These are phyloP conservation scores for Capsicum chinense DNA, from an alignment of 257 asterid genomes.

Conservation along the genomic window DNA sequence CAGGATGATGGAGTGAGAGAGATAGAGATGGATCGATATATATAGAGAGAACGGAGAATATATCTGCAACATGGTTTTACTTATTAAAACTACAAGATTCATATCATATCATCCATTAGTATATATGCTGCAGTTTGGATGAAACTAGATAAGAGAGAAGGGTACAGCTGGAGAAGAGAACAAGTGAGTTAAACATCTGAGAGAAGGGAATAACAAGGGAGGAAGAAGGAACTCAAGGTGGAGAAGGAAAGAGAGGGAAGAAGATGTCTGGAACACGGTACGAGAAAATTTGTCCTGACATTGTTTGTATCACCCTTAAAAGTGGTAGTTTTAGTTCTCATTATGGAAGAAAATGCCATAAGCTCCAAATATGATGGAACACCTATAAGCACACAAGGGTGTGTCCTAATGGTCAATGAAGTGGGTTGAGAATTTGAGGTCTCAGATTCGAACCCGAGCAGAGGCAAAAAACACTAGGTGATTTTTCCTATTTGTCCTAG, in stretches of 20 bases:
- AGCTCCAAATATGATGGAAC: background rate
- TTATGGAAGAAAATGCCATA: background rate
- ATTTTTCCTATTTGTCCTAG: too few relatives aligned
- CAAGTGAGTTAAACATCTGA: constrained; percentile 14
- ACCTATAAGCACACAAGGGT: too few relatives aligned
- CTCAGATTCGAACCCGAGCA: too few relatives aligned
- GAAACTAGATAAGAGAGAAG: constrained; percentile 5
- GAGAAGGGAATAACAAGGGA: constrained; percentile 10
- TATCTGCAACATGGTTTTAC: background rate
- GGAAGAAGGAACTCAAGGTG: background rate
- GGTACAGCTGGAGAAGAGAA: background rate
- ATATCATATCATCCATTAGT: background rate
- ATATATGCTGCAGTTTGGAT: constrained; percentile 7
- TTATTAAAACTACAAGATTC: background rate
- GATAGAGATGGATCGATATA: background rate
- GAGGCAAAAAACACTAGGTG: too few relatives aligned
- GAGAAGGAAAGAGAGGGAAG: background rate
- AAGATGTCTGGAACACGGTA: constrained; percentile 7
- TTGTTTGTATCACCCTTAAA: background rate
- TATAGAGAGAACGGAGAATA: background rate
- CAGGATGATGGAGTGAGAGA: background rate
- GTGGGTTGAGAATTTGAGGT: too few relatives aligned
- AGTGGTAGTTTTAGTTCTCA: constrained; percentile 1
- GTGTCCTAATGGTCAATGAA: too few relatives aligned
- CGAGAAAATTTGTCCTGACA: background rate